Percentiles rank a stretch among this genome's conserved stretches.
Conservation (phyloP, 371 early-diverging fungal genomes). For the Rhizopus microsporus region DNA sequence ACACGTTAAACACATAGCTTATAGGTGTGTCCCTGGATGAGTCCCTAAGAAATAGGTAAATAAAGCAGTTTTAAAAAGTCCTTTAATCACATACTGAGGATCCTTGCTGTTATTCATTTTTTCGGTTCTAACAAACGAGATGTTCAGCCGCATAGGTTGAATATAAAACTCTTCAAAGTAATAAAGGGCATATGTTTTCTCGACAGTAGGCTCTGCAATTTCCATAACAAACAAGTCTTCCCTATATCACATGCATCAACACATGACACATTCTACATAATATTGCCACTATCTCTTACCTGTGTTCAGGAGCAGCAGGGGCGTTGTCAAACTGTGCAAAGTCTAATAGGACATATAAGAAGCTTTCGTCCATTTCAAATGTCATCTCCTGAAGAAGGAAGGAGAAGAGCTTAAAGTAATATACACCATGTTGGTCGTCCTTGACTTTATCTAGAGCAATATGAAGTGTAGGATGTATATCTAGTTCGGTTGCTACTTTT, state of each 20-base stretch:
- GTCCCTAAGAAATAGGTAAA: slow-evolving; percentile 9
- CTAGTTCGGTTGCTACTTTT: slow-evolving; percentile 49
- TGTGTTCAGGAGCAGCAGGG: slow-evolving; percentile 11
- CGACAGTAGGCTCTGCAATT: slow-evolving; percentile 56
- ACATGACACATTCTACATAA: neutral
- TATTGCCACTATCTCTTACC: slow-evolving; percentile 14
- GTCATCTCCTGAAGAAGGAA: slow-evolving; percentile 86
- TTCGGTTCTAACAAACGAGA: slow-evolving; percentile 81
- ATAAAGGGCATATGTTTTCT: slow-evolving; percentile 61
- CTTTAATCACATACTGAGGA: slow-evolving; percentile 27
- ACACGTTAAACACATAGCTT: slow-evolving; percentile 67
- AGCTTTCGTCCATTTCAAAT: slow-evolving; percentile 84
- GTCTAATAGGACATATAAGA: slow-evolving; percentile 72
- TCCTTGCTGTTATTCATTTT: slow-evolving; percentile 36
- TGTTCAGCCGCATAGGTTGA: slow-evolving; percentile 84
- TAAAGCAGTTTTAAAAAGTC: slow-evolving; percentile 6
- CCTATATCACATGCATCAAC: slow-evolving; percentile 10
- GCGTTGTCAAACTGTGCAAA: slow-evolving; percentile 68
- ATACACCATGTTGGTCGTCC: slow-evolving; percentile 78
- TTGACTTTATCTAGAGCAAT: slow-evolving; percentile 68
- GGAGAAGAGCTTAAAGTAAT: slow-evolving; percentile 80
- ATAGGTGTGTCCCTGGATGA: slow-evolving; percentile 32
- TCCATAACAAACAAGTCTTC: slow-evolving; percentile 36
- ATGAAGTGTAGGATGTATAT: slow-evolving; percentile 58
- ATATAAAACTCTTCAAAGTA: slow-evolving; percentile 89